Evolutionary conservation across 225 moss, liverwort and hornwort genomes (phyloP), one percentile per base, ranked within the genome.

Genomic region (Lunularia cruciata): DNA sequence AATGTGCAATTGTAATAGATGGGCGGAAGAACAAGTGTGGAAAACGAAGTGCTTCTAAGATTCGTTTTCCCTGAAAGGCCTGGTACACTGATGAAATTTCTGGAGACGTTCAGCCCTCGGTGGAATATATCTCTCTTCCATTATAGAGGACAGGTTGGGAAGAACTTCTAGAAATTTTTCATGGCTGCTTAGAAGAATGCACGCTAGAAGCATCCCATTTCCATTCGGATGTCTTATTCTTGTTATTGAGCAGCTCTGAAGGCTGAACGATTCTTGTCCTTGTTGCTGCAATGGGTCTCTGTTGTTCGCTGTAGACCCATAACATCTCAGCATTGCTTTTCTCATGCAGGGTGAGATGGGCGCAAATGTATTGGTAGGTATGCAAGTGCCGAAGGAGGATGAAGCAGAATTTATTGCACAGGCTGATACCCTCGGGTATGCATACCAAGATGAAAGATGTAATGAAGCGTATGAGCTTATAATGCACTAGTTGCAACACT

Each of bases 51-150:
- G 62, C 80, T 92, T 4, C 83, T 89, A 49, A 83, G 96, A 51
- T 96, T 96, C 26, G 89, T 90, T 8, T 88, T 96, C 58, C 96
- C 96, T 13, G 92, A 96, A 70, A 82, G 90, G 48, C 90, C 80
- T 34, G 96, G 96, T 23, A 81, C 96, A 15, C 86, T 90, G 0
- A 83, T 90, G 90, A 90, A 80, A 62, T 96, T 96, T 73, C 70
- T 92, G 49, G 90, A 90, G 30, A 76, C 90, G 0, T 90, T 96
- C 71, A 81, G 77, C 16, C 81, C 89, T 14, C 71, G 77, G 47
- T 96, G 92, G 90, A 92, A 92, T 53, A 92, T 96, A 39, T 83
- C 95, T 1, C 76, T 92, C 6, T 90, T 96, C 60, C 96, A 96
- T 54, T 96, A 89, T 70, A 83, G 96, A 38, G 79, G 83, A 39